Base-by-base conservation (phyloP, 2,329 filamentous ascomycete genomes). In the Ambrosiella beaveri region DNA sequence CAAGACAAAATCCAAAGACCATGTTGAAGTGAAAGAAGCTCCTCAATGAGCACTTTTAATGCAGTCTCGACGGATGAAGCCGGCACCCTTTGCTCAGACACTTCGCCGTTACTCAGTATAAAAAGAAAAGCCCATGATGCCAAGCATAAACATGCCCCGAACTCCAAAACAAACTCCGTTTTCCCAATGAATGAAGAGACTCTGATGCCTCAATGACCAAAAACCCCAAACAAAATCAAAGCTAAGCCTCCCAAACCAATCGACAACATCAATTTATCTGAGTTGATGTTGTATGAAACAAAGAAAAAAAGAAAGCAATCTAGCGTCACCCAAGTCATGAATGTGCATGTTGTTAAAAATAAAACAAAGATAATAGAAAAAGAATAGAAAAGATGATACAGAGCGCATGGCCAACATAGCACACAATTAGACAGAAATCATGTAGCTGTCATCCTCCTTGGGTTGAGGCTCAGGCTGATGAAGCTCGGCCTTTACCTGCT, bases 381-480 rank as follows among this genome's bases (percentile, higher is more conserved):
- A 38, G 35, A 54, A 57, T 19, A 50, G 17, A 49, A 36, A 51
- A 51, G 3, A 37, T n/a, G 19, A n/a, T 13, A 47, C 44, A 47
- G 19, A 8, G 3, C 17, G 2, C n/a, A 17, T 47, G n/a, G 44
- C 11, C 44, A 47, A 57, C 6, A 39, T 19, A 53, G 7, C 17
- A 54, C 35, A 47, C 38, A 8, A 37, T 73, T 72, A 88, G 65
- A 88, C 74, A 61, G 86, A 89, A 65, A 90, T 75, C 67, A 90
- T 85, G 69, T 88, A 87, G 66, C 86, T 86, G 68, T 82, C 82
- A 65, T 78, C 56, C 38, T 47, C 19, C n/a, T 59, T 44, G 6
- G 37, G 44, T 54, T 54, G 12, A 13, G 44, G 54, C 35, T 36
- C 38, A 11, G 59, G 51, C 38, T 60, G 50, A 36, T 60, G 56